These are phyloP conservation scores for Suhomyces panamericanus DNA, from an alignment of 1,139 yeast genomes.

Conservation along the genomic window DNA sequence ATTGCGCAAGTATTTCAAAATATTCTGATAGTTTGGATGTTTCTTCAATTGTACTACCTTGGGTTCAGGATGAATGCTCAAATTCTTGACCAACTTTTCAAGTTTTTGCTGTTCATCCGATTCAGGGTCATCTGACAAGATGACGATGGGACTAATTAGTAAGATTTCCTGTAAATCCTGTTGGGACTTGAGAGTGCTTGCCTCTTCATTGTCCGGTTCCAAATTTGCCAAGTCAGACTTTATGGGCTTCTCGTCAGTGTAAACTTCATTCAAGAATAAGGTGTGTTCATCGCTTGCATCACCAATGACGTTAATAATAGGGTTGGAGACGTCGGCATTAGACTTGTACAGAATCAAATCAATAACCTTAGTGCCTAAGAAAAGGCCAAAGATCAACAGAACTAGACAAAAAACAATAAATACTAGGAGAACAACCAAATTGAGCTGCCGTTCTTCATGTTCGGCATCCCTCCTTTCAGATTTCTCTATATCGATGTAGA, in stretches of 20 bases:
- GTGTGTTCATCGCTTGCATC: constrained; percentile 10
- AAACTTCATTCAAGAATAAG: constrained; percentile 6
- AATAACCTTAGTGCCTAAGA: too few relatives aligned
- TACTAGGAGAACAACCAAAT: neutral
- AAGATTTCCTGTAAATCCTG: constrained; percentile 32
- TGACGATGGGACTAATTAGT: constrained; percentile 29
- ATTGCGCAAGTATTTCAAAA: constrained; percentile 28
- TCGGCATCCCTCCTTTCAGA: constrained; percentile 1
- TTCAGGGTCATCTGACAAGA: constrained; percentile 22
- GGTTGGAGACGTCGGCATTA: constrained; percentile 8
- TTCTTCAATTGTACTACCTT: constrained; percentile 30
- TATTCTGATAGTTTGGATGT: constrained; percentile 32
- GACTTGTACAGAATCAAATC: neutral
- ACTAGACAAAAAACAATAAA: too few relatives aligned
- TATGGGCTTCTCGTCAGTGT: constrained; percentile 2
- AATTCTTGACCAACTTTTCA: constrained; percentile 21
- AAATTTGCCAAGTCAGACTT: neutral
- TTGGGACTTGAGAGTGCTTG: constrained; percentile 15
- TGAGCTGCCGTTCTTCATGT: neutral
- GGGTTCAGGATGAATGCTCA: constrained; percentile 36
- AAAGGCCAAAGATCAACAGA: too few relatives aligned
- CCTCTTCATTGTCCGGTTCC: constrained; percentile 5
- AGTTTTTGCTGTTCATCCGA: constrained; percentile 23
- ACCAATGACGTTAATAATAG: constrained; percentile 9
- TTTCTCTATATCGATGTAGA: constrained; percentile 21